These are phyloP conservation scores for Cucurbitaria berberidis DNA, from an alignment of 2,329 filamentous ascomycete species.

Conservation along the genomic window DNA sequence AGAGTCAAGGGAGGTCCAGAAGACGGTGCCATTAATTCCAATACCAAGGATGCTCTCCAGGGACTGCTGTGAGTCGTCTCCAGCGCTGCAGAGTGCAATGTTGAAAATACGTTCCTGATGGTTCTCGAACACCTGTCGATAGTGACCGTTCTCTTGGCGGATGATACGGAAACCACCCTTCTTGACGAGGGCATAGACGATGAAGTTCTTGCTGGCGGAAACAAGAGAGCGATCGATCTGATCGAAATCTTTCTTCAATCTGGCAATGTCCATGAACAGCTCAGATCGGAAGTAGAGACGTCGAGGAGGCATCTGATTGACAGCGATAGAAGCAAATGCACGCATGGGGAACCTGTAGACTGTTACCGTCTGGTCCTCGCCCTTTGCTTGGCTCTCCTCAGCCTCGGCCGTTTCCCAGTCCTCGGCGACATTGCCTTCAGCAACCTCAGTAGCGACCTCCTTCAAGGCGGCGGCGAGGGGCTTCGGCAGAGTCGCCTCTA, in stretches of 20 bases:
- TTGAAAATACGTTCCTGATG: slow-evolving; percentile 95
- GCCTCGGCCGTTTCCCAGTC: slow-evolving; percentile 89
- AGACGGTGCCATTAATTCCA: slow-evolving; percentile 93
- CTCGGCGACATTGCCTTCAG: slow-evolving; percentile 69
- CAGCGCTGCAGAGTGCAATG: slow-evolving; percentile 76
- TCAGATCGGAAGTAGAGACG: slow-evolving; percentile 74
- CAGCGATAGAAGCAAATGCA: slow-evolving; percentile 88
- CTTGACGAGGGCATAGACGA: slow-evolving; percentile 93
- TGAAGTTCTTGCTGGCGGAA: slow-evolving; percentile 86
- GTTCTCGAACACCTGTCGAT: slow-evolving; percentile 89
- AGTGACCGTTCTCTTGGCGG: slow-evolving; percentile 88
- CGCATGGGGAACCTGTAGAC: slow-evolving; percentile 97
- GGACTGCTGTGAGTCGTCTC: slow-evolving; percentile 54
- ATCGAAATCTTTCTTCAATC: slow-evolving; percentile 96
- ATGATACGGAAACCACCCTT: slow-evolving; percentile 92
- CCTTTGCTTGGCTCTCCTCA: slow-evolving; percentile 71
- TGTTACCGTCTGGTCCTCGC: slow-evolving; percentile 71
- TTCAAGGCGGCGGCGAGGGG: slow-evolving; percentile 63
- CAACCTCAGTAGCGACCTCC: slow-evolving; percentile 63
- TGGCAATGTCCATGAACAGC: slow-evolving; percentile 87
- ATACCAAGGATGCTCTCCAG: slow-evolving; percentile 85
- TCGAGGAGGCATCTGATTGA: slow-evolving; percentile 63
- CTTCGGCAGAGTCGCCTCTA: slow-evolving; percentile 61
- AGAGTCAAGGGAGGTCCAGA: slow-evolving; percentile 78
- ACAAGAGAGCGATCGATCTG: slow-evolving; percentile 94